A percentile compares a stretch with the other conserved stretches of the same genome.
Evolutionary conservation across 306 rosid species (phyloP).

Genomic region (Astragalus membranaceus): DNA sequence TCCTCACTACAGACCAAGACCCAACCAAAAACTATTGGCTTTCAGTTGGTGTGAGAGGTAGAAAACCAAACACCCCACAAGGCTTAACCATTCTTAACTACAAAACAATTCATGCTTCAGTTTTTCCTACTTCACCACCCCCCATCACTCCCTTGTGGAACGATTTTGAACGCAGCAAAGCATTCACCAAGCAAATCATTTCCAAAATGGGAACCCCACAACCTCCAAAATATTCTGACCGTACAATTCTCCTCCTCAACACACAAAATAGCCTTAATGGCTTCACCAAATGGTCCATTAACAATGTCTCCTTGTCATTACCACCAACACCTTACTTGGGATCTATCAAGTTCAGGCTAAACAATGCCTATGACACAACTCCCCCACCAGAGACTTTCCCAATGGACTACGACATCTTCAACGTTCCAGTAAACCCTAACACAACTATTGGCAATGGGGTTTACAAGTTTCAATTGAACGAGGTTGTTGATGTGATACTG

Average conservation of each 20-base stretch:
- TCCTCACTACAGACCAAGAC: conserved; percentile 58
- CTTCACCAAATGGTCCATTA: conserved; percentile 64
- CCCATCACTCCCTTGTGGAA: conserved; percentile 61
- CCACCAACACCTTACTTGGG: conserved; percentile 71
- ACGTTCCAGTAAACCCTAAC: conserved; percentile 33
- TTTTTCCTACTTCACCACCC: conserved; percentile 56
- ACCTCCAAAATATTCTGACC: conserved; percentile 44
- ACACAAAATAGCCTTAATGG: conserved; percentile 63
- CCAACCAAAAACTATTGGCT: conserved; percentile 74
- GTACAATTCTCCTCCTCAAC: conserved; percentile 59
- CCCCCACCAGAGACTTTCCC: conserved; percentile 44
- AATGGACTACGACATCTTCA: conserved; percentile 32
- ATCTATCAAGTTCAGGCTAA: conserved; percentile 20
- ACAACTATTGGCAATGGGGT: conserved; percentile 43
- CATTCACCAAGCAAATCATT: conserved; percentile 40
- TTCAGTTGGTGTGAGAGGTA: conserved; percentile 55
- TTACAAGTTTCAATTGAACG: conserved; percentile 28
- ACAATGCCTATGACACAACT: conserved; percentile 18
- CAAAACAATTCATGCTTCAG: conserved; percentile 38
- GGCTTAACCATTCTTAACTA: conserved; percentile 61
- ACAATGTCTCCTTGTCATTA: conserved; percentile 52
- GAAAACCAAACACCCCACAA: conserved; percentile 54
- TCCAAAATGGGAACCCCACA: conserved; percentile 53
- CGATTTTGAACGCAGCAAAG: conserved; percentile 52
- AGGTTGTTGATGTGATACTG: conserved; percentile 52